These are phyloP conservation scores for Paecilomyces niveus DNA, from an alignment of 2,329 filamentous ascomycete genomes.

Conservation along the genomic window DNA sequence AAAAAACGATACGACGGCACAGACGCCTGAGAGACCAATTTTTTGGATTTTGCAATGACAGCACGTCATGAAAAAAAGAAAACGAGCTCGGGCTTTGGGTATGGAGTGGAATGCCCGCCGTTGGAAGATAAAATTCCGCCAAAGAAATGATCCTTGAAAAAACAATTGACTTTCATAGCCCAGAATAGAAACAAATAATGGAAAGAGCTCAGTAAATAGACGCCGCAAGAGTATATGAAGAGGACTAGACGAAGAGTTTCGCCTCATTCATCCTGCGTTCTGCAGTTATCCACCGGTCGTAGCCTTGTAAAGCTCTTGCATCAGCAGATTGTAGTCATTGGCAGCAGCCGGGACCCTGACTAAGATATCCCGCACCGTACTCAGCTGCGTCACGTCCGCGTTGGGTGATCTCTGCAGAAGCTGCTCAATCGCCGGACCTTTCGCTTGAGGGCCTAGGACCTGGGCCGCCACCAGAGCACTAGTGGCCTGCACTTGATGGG, in stretches of 20 bases:
- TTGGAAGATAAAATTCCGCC: not conserved
- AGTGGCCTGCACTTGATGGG: slow-evolving; percentile 15
- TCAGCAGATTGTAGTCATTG: slow-evolving; percentile 46
- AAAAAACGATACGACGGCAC: not conserved
- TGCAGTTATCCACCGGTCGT: slow-evolving; percentile 25
- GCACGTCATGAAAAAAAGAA: not conserved
- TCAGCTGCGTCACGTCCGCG: slow-evolving; percentile 66
- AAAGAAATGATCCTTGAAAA: not conserved
- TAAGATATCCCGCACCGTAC: slow-evolving; percentile 63
- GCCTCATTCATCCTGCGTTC: slow-evolving; percentile 9
- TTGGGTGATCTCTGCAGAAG: slow-evolving; percentile 61
- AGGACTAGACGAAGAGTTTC: not conserved
- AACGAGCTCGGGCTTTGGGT: not conserved
- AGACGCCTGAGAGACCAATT: not conserved
- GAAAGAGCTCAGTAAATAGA: slow-evolving; percentile 7
- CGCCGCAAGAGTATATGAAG: slow-evolving; percentile 10
- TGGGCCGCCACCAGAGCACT: slow-evolving; percentile 55
- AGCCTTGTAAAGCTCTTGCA: slow-evolving; percentile 32
- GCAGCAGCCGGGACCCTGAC: slow-evolving; percentile 58
- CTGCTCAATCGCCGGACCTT: slow-evolving; percentile 60
- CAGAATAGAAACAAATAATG: not conserved
- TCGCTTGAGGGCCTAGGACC: slow-evolving; percentile 57
- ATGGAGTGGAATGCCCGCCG: not conserved
- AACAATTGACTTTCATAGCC: not conserved
- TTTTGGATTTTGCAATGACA: not conserved